Conservation (phyloP, 164 flowering plant genomes). For the Aristolochia fimbriata region DNA sequence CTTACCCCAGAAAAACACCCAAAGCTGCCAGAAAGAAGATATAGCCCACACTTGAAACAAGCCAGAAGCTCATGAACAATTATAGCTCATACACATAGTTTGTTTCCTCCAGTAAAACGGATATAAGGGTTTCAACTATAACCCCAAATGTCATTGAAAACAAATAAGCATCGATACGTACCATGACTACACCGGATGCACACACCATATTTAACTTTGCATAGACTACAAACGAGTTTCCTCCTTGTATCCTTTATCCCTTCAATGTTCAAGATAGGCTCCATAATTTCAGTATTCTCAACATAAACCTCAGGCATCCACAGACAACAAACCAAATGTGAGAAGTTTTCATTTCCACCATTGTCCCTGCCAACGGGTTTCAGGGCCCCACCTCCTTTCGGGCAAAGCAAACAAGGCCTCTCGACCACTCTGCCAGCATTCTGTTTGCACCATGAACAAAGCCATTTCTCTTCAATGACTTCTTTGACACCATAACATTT, state of each 20-base stretch:
- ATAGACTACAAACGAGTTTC: conserved; percentile 59
- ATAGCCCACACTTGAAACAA: too few species aligned
- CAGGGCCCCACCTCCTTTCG: conserved; percentile 73
- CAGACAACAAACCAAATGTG: conserved; percentile 76
- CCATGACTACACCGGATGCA: conserved; percentile 96
- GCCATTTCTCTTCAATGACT: conserved; percentile 42
- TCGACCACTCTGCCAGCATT: conserved; percentile 8
- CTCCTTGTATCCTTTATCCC: conserved; percentile 55
- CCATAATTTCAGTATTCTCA: conserved; percentile 56
- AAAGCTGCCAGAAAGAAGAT: too few species aligned
- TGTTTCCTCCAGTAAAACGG: too few species aligned
- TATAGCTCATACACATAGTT: too few species aligned
- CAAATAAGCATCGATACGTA: conserved; percentile 27
- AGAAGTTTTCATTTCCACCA: conserved; percentile 35
- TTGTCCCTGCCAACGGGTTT: conserved; percentile 42
- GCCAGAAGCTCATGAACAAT: too few species aligned
- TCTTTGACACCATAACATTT: conserved; percentile 83
- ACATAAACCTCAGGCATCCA: conserved; percentile 92
- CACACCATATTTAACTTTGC: conserved; percentile 81
- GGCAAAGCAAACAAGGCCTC: conserved; percentile 69
- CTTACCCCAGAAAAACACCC: too few species aligned
- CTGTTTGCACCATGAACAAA: conserved; percentile 77
- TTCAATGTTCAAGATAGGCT: conserved; percentile 67
- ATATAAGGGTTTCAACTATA: too few species aligned
- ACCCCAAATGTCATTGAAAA: background rate